Percentiles rank a stretch among this genome's conserved stretches.
Evolutionary conservation across 352 stramenopile genomes (phyloP).

Genomic region (Globisporangium sylvaticum): DNA sequence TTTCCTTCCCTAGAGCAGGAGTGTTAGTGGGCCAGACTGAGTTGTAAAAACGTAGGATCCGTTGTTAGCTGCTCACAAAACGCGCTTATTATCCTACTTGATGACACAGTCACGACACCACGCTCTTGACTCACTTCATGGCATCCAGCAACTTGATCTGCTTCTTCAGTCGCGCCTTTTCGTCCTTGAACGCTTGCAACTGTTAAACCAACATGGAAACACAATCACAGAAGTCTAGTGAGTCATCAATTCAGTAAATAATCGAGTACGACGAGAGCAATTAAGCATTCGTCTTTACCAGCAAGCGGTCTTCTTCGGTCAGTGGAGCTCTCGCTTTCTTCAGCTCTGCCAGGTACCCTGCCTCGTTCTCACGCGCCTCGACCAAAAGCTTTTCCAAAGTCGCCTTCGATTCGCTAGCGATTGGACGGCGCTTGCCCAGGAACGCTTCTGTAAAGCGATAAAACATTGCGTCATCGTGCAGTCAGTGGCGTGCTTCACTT

Average conservation of each 20-base stretch:
- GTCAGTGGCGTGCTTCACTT: slow-evolving; percentile 5
- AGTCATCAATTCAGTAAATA: background rate
- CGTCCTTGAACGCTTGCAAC: slow-evolving; percentile 82
- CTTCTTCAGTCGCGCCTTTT: slow-evolving; percentile 83
- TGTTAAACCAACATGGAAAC: slow-evolving; percentile 14
- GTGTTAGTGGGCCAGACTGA: background rate
- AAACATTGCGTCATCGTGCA: slow-evolving; percentile 18
- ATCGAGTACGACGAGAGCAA: too few species aligned
- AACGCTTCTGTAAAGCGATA: slow-evolving; percentile 24
- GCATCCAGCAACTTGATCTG: slow-evolving; percentile 76
- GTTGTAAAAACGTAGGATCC: background rate
- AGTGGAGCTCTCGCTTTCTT: slow-evolving; percentile 47
- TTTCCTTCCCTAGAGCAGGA: background rate
- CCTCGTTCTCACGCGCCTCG: slow-evolving; percentile 78
- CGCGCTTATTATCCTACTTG: background rate
- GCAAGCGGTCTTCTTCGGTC: slow-evolving; percentile 71
- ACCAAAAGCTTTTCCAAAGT: slow-evolving; percentile 73
- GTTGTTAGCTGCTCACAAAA: background rate
- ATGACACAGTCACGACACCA: background rate
- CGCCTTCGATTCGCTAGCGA: slow-evolving; percentile 50
- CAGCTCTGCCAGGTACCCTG: slow-evolving; percentile 70
- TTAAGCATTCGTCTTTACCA: slow-evolving; percentile 32
- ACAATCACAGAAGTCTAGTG: background rate
- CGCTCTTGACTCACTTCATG: slow-evolving; percentile 37
- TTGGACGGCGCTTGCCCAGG: slow-evolving; percentile 4